Conservation (phyloP, 768 basidiomycete genomes). For the Collybiopsis luxurians region DNA sequence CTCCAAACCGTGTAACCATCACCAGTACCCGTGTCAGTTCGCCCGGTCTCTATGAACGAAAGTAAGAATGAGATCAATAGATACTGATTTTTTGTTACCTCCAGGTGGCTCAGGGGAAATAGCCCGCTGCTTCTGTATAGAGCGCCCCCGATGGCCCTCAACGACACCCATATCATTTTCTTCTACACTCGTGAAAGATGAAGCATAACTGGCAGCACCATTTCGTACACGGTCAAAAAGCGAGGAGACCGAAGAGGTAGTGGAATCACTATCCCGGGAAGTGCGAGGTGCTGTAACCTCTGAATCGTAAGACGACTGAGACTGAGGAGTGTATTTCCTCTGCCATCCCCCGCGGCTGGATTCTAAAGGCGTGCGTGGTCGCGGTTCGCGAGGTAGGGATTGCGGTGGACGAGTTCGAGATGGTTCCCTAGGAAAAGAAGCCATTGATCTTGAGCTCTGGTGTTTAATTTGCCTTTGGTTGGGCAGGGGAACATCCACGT, state of each 20-base stretch:
- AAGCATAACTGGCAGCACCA: slow-evolving; percentile 26
- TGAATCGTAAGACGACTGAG: slow-evolving; percentile 6
- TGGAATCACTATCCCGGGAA: slow-evolving; percentile 22
- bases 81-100: background rate
- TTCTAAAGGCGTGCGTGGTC: background rate
- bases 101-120: background rate
- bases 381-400: no score
- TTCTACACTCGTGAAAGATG: slow-evolving; percentile 44
- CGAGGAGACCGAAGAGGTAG: slow-evolving; percentile 29
- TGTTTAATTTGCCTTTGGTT: no score
- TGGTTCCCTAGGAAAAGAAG: slow-evolving; percentile 9
- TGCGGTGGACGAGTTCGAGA: background rate
- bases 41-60: background rate
- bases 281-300: slow-evolving; percentile 7
- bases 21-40: slow-evolving; percentile 18
- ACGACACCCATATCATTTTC: slow-evolving; percentile 25
- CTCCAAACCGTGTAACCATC: slow-evolving; percentile 53
- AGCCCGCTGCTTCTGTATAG: background rate
- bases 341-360: background rate
- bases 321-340: slow-evolving; percentile 8
- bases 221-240: slow-evolving; percentile 35
- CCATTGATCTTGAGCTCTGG: slow-evolving; percentile 12
- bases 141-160: background rate
- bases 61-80: background rate
- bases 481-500: background rate